Evolutionary conservation across 306 rosid genomes (phyloP).

Genomic region (Echinosophora koreensis): DNA sequence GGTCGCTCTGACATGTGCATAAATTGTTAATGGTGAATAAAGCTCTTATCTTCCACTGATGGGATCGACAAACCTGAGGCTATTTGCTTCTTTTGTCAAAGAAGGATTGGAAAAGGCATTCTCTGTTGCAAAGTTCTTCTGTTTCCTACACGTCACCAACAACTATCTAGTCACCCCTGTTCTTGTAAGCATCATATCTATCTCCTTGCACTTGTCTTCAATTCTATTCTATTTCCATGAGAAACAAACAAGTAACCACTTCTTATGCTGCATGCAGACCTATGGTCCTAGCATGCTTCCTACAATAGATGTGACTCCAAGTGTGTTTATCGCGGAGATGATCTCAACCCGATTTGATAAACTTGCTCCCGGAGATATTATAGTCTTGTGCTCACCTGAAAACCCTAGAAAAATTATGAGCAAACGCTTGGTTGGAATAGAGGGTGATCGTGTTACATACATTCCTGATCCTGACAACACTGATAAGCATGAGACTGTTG

Average conservation of each 20-base stretch:
- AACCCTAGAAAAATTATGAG: slow-evolving; percentile 50
- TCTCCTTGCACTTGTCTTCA: neutral
- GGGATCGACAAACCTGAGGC: slow-evolving; percentile 30
- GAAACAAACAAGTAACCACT: slow-evolving; percentile 11
- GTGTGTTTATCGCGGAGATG: slow-evolving; percentile 54
- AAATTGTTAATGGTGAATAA: slow-evolving; percentile 9
- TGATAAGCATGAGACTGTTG: slow-evolving; percentile 57
- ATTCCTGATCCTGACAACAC: slow-evolving; percentile 58
- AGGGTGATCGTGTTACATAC: slow-evolving; percentile 72
- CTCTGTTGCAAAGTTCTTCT: slow-evolving; percentile 41
- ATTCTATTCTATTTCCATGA: slow-evolving; percentile 23
- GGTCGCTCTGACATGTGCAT: neutral
- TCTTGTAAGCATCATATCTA: slow-evolving; percentile 47
- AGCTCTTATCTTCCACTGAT: slow-evolving; percentile 1
- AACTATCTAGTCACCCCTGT: slow-evolving; percentile 48
- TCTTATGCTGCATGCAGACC: slow-evolving; percentile 65
- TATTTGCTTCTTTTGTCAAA: slow-evolving; percentile 32
- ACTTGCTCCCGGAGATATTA: slow-evolving; percentile 66
- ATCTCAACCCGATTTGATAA: slow-evolving; percentile 62
- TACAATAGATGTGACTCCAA: slow-evolving; percentile 45
- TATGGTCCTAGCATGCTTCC: slow-evolving; percentile 95
- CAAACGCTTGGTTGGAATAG: slow-evolving; percentile 80
- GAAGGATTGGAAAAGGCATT: slow-evolving; percentile 49
- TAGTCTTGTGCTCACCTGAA: slow-evolving; percentile 61
- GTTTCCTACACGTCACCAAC: slow-evolving; percentile 59